Evolutionary conservation across 2,329 filamentous ascomycete species (phyloP).

Genomic region (Talaromyces verruculosus): DNA sequence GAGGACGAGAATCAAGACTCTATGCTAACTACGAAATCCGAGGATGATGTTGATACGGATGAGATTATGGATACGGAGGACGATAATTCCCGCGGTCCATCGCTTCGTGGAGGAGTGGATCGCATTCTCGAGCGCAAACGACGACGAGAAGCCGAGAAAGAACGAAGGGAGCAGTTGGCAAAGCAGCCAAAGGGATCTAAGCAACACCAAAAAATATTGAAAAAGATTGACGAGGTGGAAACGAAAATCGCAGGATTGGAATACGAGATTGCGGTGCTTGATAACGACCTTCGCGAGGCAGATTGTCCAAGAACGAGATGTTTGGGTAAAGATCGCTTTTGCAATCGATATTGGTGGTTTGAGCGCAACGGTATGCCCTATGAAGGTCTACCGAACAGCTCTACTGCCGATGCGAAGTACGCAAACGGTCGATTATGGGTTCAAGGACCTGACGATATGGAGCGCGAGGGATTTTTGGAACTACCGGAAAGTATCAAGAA

Average conservation of each 20-base stretch:
- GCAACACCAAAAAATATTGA: constrained; percentile 81
- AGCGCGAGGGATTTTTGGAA: constrained; percentile 83
- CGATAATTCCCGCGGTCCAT: constrained; percentile 59
- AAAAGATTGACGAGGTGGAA: constrained; percentile 86
- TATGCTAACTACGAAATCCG: constrained; percentile 7
- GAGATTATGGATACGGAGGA: constrained; percentile 70
- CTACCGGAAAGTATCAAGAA: constrained; percentile 67
- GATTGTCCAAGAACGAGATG: constrained; percentile 88
- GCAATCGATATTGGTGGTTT: constrained; percentile 99
- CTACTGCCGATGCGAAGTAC: constrained; percentile 81
- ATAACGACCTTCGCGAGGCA: constrained; percentile 90
- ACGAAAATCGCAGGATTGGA: constrained; percentile 77
- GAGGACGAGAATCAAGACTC: constrained; percentile 18
- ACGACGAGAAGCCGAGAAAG: constrained; percentile 69
- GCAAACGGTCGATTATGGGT: constrained; percentile 96
- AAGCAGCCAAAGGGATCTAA: constrained; percentile 77
- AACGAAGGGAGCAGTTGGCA: constrained; percentile 65
- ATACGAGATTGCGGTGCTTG: constrained; percentile 77
- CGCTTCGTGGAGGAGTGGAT: constrained; percentile 63
- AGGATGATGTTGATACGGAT: constrained; percentile 32
- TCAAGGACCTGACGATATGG: constrained; percentile 88
- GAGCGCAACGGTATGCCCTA: constrained; percentile 98
- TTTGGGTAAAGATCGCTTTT: constrained; percentile 92
- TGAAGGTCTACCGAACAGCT: constrained; percentile 80
- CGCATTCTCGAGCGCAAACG: constrained; percentile 74